These are phyloP conservation scores for Aaosphaeria pasadenensis DNA, from an alignment of 2,329 filamentous ascomycete genomes.

Conservation along the genomic window DNA sequence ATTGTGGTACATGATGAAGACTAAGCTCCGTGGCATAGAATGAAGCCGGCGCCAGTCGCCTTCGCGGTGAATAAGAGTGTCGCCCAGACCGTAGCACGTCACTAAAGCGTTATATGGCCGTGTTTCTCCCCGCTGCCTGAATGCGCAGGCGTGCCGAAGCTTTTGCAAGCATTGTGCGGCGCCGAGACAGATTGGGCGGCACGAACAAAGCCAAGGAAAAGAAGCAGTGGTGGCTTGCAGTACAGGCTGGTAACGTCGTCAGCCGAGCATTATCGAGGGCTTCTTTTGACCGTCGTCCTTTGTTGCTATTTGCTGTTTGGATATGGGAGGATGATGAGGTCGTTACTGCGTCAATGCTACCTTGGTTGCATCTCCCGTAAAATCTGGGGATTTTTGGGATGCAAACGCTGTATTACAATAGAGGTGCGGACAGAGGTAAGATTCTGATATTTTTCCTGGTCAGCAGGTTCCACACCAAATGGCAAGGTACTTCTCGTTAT, in stretches of 20 bases:
- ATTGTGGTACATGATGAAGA: background rate
- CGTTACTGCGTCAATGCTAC: too few species aligned
- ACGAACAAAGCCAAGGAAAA: conserved; percentile 25
- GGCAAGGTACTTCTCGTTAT: too few species aligned
- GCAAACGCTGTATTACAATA: too few species aligned
- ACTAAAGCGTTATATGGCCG: conserved; percentile 9
- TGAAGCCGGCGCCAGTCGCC: conserved; percentile 17
- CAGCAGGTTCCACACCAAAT: too few species aligned
- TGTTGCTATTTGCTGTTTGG: too few species aligned
- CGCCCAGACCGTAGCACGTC: background rate
- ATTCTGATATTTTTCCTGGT: too few species aligned
- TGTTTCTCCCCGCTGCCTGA: conserved; percentile 22
- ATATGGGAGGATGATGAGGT: too few species aligned
- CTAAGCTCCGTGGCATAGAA: conserved; percentile 21
- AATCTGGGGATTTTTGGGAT: too few species aligned
- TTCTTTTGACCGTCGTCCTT: conserved; percentile 29
- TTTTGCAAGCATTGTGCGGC: conserved; percentile 14
- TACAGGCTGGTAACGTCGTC: conserved; percentile 18
- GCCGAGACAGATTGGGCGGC: conserved; percentile 14
- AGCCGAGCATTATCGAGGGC: conserved; percentile 28
- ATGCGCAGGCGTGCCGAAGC: conserved; percentile 19
- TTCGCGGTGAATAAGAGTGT: conserved; percentile 2
- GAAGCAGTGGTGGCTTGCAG: conserved; percentile 19
- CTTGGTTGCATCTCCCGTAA: too few species aligned
- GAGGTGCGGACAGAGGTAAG: too few species aligned